A percentile compares a stretch with the other conserved stretches of the same genome.
Evolutionary conservation across 2,329 filamentous ascomycete species (phyloP).

Genomic region (Claviceps spartinae): DNA sequence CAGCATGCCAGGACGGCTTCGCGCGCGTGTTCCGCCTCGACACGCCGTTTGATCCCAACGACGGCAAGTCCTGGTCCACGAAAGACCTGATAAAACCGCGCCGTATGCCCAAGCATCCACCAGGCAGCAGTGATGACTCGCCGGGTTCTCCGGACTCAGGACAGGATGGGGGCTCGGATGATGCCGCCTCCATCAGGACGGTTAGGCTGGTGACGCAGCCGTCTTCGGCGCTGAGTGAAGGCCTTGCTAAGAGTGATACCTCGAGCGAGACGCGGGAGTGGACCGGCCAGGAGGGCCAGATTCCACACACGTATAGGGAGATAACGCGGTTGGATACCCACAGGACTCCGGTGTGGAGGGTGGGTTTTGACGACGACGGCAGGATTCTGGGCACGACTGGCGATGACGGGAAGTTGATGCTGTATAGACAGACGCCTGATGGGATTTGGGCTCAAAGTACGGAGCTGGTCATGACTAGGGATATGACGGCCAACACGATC

Average conservation of each 20-base stretch:
- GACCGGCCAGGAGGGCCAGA: slow-evolving; percentile 48
- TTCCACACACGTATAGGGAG: slow-evolving; percentile 49
- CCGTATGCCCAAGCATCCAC: background rate
- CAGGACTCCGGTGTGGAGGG: slow-evolving; percentile 60
- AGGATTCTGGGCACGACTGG: slow-evolving; percentile 64
- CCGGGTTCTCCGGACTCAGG: slow-evolving; percentile 10
- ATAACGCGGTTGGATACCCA: slow-evolving; percentile 55
- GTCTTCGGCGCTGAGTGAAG: slow-evolving; percentile 36
- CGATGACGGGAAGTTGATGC: slow-evolving; percentile 56
- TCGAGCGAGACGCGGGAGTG: slow-evolving; percentile 32
- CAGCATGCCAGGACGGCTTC: slow-evolving; percentile 82
- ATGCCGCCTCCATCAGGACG: slow-evolving; percentile 9
- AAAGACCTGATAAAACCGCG: slow-evolving; percentile 26
- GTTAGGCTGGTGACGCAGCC: slow-evolving; percentile 19
- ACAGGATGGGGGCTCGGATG: slow-evolving; percentile 14
- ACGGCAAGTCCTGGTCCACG: slow-evolving; percentile 36
- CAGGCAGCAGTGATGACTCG: background rate
- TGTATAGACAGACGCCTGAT: slow-evolving; percentile 46
- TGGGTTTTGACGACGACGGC: slow-evolving; percentile 56
- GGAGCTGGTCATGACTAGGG: slow-evolving; percentile 44
- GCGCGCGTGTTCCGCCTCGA: slow-evolving; percentile 78
- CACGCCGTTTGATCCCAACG: slow-evolving; percentile 36
- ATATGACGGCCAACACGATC: slow-evolving; percentile 39
- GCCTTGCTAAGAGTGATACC: slow-evolving; percentile 35
- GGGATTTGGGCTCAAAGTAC: slow-evolving; percentile 47